Percentiles rank a stretch among this genome's conserved stretches.
Conservation (phyloP, 2,329 filamentous ascomycete genomes). For the Metarhizium anisopliae region DNA sequence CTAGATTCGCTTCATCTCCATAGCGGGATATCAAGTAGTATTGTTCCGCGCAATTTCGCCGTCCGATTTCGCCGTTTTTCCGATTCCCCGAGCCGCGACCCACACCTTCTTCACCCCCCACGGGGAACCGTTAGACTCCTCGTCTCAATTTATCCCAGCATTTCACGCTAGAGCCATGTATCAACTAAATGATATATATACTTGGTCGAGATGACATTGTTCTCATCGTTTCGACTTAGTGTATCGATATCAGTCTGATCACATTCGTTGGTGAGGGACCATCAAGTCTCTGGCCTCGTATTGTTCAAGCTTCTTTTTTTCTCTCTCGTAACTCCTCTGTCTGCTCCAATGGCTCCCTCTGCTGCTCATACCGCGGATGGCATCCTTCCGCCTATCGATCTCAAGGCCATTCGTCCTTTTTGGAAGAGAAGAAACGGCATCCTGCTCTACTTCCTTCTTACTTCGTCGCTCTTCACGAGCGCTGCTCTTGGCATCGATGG, state of each 20-base stretch:
- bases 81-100: neutral
- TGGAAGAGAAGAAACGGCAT: constrained; percentile 31
- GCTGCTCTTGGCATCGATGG: constrained; percentile 33
- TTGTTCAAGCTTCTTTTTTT: neutral
- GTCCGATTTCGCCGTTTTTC: neutral
- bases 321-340: neutral
- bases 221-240: neutral
- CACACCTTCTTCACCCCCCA: neutral
- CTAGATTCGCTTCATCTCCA: neutral
- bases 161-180: neutral
- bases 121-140: neutral
- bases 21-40: neutral
- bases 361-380: constrained; percentile 21
- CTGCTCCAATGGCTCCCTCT: constrained; percentile 21
- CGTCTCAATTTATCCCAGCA: neutral
- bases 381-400: constrained; percentile 22
- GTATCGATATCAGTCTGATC: neutral
- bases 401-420: constrained; percentile 21
- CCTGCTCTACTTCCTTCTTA: constrained; percentile 32
- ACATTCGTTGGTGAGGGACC: neutral
- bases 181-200: neutral
- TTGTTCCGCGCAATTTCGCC: neutral
- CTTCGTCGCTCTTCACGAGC: constrained; percentile 31
- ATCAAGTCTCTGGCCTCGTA: neutral
- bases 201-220: neutral